phyloP scores from a whole-genome alignment of 2,329 filamentous ascomycete genomes.

The Xylariaceae sp. region DNA sequence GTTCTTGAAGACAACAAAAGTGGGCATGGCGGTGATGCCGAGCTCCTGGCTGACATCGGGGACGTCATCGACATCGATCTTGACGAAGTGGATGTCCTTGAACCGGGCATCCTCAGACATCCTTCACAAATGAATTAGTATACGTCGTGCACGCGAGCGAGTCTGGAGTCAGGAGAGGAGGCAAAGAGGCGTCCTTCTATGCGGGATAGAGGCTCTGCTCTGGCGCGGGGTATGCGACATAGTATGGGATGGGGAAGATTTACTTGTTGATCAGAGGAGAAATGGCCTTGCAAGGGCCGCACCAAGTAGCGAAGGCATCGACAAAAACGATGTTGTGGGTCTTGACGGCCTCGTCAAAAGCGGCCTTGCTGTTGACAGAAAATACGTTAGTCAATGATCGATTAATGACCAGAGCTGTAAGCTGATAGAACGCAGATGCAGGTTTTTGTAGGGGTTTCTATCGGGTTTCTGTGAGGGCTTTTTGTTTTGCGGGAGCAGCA shows the following conservation, averaged over 20 bases:
- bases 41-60: constrained; percentile 70
- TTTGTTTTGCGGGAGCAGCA: neutral
- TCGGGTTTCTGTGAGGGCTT: no score
- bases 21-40: constrained; percentile 85
- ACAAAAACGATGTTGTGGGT: constrained; percentile 62
- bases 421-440: no score
- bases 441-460: no score
- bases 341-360: constrained; percentile 29
- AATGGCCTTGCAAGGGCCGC: constrained; percentile 90
- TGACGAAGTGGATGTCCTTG: constrained; percentile 67
- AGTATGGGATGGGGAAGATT: constrained; percentile 25
- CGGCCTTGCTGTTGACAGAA: constrained; percentile 25
- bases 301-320: constrained; percentile 88
- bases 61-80: constrained; percentile 85
- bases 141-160: neutral
- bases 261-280: constrained; percentile 67
- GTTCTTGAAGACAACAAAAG: constrained; percentile 78
- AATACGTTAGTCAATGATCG: neutral
- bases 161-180: neutral
- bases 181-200: no score
- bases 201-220: neutral
- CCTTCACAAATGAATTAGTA: constrained; percentile 35
- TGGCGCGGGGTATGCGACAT: neutral
- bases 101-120: constrained; percentile 53
- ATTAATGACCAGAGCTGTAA: neutral